Evolutionary conservation across 2,329 filamentous ascomycete genomes (phyloP).

Genomic region (Alternaria triticimaculans): DNA sequence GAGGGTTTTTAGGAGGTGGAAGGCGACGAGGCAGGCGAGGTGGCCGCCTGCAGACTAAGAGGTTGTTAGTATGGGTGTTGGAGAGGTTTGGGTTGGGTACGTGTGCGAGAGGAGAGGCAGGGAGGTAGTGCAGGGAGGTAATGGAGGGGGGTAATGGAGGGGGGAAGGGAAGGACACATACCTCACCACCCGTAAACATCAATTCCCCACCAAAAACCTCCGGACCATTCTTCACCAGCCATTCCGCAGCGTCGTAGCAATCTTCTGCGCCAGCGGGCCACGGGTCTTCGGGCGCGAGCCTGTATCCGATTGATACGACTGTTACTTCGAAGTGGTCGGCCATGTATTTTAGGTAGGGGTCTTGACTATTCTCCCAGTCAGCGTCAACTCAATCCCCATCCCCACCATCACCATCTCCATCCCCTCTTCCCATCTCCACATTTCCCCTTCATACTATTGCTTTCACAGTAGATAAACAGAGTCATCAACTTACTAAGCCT

Average conservation of each 20-base stretch:
- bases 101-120: background rate
- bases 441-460: no score
- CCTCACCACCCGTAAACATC: slow-evolving; percentile 50
- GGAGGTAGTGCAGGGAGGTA: background rate
- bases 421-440: no score
- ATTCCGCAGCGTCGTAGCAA: slow-evolving; percentile 63
- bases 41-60: slow-evolving; percentile 59
- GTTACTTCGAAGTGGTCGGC: slow-evolving; percentile 58
- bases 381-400: background rate
- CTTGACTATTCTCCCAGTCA: slow-evolving; percentile 45
- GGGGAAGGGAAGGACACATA: slow-evolving; percentile 35
- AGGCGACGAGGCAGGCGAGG: slow-evolving; percentile 55
- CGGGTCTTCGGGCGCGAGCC: slow-evolving; percentile 65
- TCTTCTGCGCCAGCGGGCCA: slow-evolving; percentile 63
- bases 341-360: slow-evolving; percentile 57
- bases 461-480: no score
- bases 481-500: slow-evolving; percentile 27
- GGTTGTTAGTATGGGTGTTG: background rate
- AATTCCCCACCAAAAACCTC: slow-evolving; percentile 52
- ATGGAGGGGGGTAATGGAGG: background rate
- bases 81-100: background rate
- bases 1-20: slow-evolving; percentile 54
- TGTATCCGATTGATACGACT: slow-evolving; percentile 64
- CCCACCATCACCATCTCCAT: no score
- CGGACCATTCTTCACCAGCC: slow-evolving; percentile 58